These are phyloP conservation scores for Pseudopyricularia javanii DNA, from an alignment of 2,329 filamentous ascomycete species.

Conservation along the genomic window DNA sequence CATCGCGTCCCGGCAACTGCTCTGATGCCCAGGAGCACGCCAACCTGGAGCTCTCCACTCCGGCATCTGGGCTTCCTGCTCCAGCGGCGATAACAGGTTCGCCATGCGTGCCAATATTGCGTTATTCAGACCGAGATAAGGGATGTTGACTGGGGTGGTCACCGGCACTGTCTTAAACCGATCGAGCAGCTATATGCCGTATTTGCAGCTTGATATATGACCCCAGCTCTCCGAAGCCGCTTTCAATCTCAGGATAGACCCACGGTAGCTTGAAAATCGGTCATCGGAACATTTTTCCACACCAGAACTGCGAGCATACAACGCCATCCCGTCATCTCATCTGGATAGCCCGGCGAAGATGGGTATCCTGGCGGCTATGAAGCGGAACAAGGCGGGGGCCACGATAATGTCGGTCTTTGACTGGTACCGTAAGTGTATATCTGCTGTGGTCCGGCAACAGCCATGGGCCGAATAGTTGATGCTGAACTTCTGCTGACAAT, in stretches of 20 bases:
- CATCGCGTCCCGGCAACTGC: neutral
- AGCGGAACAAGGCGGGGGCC: neutral
- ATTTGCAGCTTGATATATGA: too few species aligned
- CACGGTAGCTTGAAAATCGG: neutral
- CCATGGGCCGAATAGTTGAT: neutral
- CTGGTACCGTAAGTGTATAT: neutral
- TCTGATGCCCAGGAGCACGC: neutral
- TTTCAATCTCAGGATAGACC: too few species aligned
- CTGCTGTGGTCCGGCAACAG: neutral
- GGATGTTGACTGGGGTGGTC: too few species aligned
- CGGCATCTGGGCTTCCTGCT: neutral
- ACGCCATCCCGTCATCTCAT: neutral
- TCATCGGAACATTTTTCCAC: neutral
- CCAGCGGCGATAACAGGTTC: neutral
- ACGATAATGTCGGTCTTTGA: conserved; percentile 3
- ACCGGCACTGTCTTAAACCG: neutral
- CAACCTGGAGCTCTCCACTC: neutral
- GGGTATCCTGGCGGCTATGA: neutral
- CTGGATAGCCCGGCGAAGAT: neutral
- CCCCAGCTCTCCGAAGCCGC: too few species aligned
- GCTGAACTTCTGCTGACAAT: neutral
- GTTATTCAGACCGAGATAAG: neutral
- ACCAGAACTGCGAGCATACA: neutral
- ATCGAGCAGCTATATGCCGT: too few species aligned
- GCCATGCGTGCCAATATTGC: neutral